A percentile compares a stretch with the other conserved stretches of the same genome.
Conservation (phyloP, 805 yeast genomes). For the Brettanomyces sp. region DNA sequence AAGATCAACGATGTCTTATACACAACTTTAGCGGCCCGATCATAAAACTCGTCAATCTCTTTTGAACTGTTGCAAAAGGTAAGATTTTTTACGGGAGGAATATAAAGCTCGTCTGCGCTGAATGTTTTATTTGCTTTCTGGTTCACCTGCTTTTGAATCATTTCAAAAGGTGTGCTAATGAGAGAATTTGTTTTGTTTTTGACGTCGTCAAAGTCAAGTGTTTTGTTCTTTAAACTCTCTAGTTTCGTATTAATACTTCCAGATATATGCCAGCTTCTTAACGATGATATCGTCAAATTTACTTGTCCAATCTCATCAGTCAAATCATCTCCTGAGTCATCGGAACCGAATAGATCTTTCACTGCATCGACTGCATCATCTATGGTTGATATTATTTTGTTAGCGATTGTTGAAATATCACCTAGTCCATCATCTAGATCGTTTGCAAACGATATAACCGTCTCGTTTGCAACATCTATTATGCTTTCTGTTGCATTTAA, state of each 20-base stretch:
- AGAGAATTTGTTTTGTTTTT: slow-evolving; percentile 46
- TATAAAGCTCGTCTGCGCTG: slow-evolving; percentile 19
- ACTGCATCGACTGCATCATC: slow-evolving; percentile 31
- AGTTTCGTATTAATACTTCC: slow-evolving; percentile 50
- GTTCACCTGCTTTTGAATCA: slow-evolving; percentile 31
- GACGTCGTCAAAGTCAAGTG: slow-evolving; percentile 62
- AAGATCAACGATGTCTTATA: slow-evolving; percentile 29
- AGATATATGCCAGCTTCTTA: slow-evolving; percentile 59
- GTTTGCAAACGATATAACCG: slow-evolving; percentile 42
- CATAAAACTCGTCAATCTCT: slow-evolving; percentile 31
- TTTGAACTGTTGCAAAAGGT: slow-evolving; percentile 33
- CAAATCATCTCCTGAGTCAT: slow-evolving; percentile 25
- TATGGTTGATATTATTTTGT: slow-evolving; percentile 43
- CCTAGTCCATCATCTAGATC: slow-evolving; percentile 61
- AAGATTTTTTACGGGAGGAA: slow-evolving; percentile 28
- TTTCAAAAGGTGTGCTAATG: slow-evolving; percentile 52
- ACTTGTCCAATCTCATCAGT: slow-evolving; percentile 35
- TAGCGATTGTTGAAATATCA: slow-evolving; percentile 48
- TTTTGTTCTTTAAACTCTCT: slow-evolving; percentile 35
- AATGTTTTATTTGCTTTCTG: neutral
- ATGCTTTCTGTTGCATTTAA: slow-evolving; percentile 62
- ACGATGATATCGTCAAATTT: slow-evolving; percentile 44
- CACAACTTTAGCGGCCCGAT: slow-evolving; percentile 22
- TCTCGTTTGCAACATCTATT: slow-evolving; percentile 50
- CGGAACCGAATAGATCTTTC: slow-evolving; percentile 45